These are phyloP conservation scores for Cryphonectria nitschkei DNA, from an alignment of 2,329 filamentous ascomycete genomes.

Conservation along the genomic window DNA sequence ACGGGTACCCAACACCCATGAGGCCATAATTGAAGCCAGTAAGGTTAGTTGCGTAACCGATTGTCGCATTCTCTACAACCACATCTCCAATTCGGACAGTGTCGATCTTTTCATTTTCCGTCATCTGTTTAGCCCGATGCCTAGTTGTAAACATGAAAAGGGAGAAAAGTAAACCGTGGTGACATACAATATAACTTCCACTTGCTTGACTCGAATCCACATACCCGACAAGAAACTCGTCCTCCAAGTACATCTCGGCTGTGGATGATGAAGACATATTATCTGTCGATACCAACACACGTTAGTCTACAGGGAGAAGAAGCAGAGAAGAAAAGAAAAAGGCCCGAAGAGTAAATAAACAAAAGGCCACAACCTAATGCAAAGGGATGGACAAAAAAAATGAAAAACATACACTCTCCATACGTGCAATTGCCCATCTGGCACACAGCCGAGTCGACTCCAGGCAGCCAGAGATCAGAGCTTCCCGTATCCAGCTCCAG, in stretches of 20 bases:
- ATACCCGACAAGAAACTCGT: not conserved
- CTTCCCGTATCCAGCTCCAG: slow-evolving; percentile 13
- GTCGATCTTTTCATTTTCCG: not conserved
- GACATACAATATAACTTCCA: slow-evolving; percentile 5
- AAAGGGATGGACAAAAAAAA: no score
- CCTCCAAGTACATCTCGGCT: not conserved
- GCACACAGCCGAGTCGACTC: not conserved
- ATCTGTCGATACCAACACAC: not conserved
- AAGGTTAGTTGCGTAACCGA: not conserved
- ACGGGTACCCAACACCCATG: slow-evolving; percentile 6
- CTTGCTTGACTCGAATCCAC: not conserved
- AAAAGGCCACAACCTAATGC: not conserved
- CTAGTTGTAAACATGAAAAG: not conserved
- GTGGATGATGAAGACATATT: slow-evolving; percentile 3
- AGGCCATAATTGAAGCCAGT: not conserved
- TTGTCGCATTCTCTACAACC: not conserved
- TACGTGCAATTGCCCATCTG: not conserved
- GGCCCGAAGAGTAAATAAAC: no score
- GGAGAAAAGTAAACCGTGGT: not conserved
- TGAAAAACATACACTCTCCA: slow-evolving; percentile 9
- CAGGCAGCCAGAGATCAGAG: slow-evolving; percentile 15
- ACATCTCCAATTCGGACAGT: not conserved
- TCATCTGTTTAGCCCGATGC: not conserved
- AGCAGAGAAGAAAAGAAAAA: not conserved
- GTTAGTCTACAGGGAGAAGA: not conserved